Evolutionary conservation across 192 early-diverging fungal genomes (phyloP).

Genomic region (Geranomyces michiganensis): DNA sequence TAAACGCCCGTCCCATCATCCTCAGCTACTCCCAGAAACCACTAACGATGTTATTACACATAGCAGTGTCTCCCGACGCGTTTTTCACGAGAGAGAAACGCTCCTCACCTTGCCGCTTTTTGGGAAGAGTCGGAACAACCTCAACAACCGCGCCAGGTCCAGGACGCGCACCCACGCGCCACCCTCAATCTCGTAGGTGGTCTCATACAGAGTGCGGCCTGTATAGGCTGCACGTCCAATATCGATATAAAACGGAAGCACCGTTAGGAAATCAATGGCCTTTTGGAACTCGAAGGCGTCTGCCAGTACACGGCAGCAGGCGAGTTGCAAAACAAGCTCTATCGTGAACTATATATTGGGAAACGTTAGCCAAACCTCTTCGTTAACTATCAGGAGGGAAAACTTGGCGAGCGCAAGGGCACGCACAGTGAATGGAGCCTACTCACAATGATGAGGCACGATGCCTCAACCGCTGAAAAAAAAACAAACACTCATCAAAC

Average conservation of each 20-base stretch:
- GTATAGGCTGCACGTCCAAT: slow-evolving; percentile 9
- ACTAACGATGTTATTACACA: neutral
- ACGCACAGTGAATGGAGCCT: neutral
- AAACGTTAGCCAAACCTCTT: no score
- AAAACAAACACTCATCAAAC: no score
- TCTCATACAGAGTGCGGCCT: slow-evolving; percentile 8
- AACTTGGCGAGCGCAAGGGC: no score
- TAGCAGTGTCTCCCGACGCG: neutral
- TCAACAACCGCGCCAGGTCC: slow-evolving; percentile 9
- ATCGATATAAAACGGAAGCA: slow-evolving; percentile 35
- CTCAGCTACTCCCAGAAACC: slow-evolving; percentile 6
- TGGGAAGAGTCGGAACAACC: slow-evolving; percentile 30
- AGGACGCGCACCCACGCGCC: slow-evolving; percentile 33
- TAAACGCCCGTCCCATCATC: slow-evolving; percentile 30
- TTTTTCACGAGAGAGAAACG: no score
- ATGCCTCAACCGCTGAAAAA: slow-evolving; percentile 13
- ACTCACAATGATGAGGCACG: slow-evolving; percentile 28
- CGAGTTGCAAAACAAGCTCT: slow-evolving; percentile 14
- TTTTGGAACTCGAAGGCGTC: neutral
- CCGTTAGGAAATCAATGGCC: slow-evolving; percentile 19
- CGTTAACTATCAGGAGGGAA: no score
- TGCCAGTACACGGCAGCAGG: neutral
- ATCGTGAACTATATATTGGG: slow-evolving; percentile 20
- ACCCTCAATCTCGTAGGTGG: slow-evolving; percentile 26
- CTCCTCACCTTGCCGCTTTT: slow-evolving; percentile 18